Evolutionary conservation across 805 yeast genomes (phyloP), one percentile per base, ranked within the genome.

Genomic region (Nakazawaea ishiwadae): DNA sequence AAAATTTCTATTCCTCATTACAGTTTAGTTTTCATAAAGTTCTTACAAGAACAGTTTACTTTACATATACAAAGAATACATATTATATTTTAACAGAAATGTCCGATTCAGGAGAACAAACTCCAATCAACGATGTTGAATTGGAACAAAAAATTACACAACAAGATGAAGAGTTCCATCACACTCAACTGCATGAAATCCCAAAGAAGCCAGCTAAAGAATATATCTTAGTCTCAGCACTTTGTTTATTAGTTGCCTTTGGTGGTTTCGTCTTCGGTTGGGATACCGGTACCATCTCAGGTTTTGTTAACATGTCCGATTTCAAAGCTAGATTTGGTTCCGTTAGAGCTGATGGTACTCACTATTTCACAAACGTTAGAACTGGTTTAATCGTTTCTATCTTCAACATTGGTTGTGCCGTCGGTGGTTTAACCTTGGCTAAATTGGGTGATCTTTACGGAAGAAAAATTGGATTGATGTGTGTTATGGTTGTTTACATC

Each of bases 211-310:
- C 62, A 26, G 53, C 47, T 15, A 31, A 50, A 9, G 53, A 51
- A 12, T 56, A 53, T 39, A 8, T 51, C 6, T 50, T 52, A 20
- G 60, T 56, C 11, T 60, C 58, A 11, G 8, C 54, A 39, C 63
- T 60, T 21, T 79, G 87, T 60, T 51, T 69, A n/a, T 52, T 75
- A 40, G 75, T 82, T 49, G 84, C 87, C 24, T 82, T 82, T 48
- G 88, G 87, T 65, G 90, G 89, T 35, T 82, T 77, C 56, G 81
- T 81, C 34, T 82, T 79, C 54, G 89, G 89, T 46, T 81, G 81
- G 73, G 89, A 81, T 66, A 82, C 86, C 39, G 89, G 88, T 66
- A 80, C 88, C 48, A 75, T 81, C 59, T 79, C 84, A 31, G 87
- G 87, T 50, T 77, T 81, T 52, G 77, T 80, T 37, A 76, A 76